Evolutionary conservation across 1,284 basidiomycete species (phyloP), one percentile per base, ranked within the genome.

Genomic region (Coriolopsis trogii): DNA sequence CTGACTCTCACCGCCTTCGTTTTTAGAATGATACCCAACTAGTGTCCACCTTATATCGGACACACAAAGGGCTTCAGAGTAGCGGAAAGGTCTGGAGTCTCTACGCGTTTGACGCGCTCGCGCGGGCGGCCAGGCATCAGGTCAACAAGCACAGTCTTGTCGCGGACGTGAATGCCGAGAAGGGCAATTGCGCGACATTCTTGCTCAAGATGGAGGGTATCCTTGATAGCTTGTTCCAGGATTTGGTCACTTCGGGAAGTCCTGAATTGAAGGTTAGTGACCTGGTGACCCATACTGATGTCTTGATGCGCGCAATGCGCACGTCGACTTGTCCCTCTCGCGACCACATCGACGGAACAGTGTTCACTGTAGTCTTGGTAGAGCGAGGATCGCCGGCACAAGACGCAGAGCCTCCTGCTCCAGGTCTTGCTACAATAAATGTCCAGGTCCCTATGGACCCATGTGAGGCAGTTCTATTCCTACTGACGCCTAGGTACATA

Each of bases 71-170:
- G 9, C 76, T 95, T 24, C 73, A 83, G 3, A 69, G 80, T 9
- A 66, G 78, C 16, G 72, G 78, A 56, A 94, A 96, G 67, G 82
- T 94, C 54, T 85, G 82, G 40, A 92, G 90, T 70, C 76, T 97
- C 50, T 97, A 97, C 71, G 85, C 88, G 37, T 91, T 97, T 67
- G 94, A 97, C 71, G 90, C 93, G 15, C 78, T 97, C 55, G 82
- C 91, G 38, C 84, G 94, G 49, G 91, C 88, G 15, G 91, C 91
- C n/a, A 79, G 83, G 56, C 75, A 76, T 56, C 78, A 84, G 46
- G 82, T 76, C 36, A 84, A 75, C 65, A 93, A 92, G 67, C 80
- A 84, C 46, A 76, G 76, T 49, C 70, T 83, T 16, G 74, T 77
- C 58, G 80, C 77, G 53, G 81, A 87, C 56, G 64, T 77, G 16